Percentiles rank a stretch among this genome's conserved stretches.
These are phyloP conservation scores for Sporobolomyces phaffii DNA, from an alignment of 768 basidiomycete species.

Conservation along the genomic window DNA sequence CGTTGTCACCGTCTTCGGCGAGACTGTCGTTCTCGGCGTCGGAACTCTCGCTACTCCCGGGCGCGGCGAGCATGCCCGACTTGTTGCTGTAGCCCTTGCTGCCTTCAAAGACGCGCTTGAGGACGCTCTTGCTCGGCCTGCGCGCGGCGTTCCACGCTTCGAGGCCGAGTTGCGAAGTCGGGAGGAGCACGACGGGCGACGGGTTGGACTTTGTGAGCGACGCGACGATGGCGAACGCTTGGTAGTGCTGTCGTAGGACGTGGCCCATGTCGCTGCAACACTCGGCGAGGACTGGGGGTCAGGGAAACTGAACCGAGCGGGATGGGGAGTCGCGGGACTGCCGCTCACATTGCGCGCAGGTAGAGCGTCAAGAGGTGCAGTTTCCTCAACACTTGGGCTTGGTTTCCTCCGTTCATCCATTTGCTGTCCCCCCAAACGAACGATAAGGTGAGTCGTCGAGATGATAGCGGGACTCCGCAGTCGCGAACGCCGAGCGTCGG, in stretches of 20 bases:
- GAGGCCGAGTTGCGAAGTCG: conserved; percentile 7
- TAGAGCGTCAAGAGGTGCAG: conserved; percentile 25
- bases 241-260: conserved; percentile 15
- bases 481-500: background rate
- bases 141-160: conserved; percentile 34
- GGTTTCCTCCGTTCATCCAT: conserved; percentile 25
- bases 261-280: conserved; percentile 2
- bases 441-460: background rate
- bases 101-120: conserved; percentile 13
- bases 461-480: background rate
- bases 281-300: background rate
- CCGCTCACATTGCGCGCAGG: conserved; percentile 16
- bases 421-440: background rate
- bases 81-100: no score
- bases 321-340: background rate
- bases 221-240: conserved; percentile 29
- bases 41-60: conserved; percentile 11
- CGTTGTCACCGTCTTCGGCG: background rate
- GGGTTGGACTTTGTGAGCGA: conserved; percentile 3
- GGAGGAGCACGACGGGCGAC: conserved; percentile 16
- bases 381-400: conserved; percentile 21
- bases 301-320: background rate
- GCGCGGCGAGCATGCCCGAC: no score
- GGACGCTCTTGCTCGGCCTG: conserved; percentile 5
- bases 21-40: background rate